phyloP scores from a whole-genome alignment of 805 yeast genomes.

The Kluyveromyces aestuarii region DNA sequence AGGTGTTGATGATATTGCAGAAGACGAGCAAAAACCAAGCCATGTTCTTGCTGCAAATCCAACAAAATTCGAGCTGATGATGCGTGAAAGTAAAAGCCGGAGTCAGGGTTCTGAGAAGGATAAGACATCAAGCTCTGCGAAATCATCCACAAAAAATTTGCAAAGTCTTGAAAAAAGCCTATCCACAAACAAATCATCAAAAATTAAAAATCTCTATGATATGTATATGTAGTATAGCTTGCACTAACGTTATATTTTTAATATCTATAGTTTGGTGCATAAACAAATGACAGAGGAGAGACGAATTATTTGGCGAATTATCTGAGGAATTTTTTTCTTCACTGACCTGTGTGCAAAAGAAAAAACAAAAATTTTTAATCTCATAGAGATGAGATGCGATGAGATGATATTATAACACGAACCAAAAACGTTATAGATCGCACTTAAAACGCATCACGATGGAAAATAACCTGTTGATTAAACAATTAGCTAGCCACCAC shows the following conservation, averaged over 20 bases:
- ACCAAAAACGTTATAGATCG: not conserved
- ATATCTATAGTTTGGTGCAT: no score
- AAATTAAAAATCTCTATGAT: conserved; percentile 1
- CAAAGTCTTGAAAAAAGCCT: not conserved
- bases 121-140: not conserved
- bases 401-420: not conserved
- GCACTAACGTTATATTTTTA: not conserved
- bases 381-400: conserved; percentile 1
- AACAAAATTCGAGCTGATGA: conserved; percentile 23
- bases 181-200: not conserved
- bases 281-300: conserved; percentile 2
- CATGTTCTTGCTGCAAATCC: conserved; percentile 30
- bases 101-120: not conserved
- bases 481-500: conserved; percentile 75
- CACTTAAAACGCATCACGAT: conserved; percentile 8
- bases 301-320: not conserved
- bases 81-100: conserved; percentile 7
- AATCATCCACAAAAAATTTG: not conserved
- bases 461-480: conserved; percentile 50
- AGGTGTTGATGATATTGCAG: conserved; percentile 22
- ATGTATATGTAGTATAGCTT: not conserved
- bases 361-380: conserved; percentile 3
- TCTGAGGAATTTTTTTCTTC: not conserved
- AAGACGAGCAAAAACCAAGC: conserved; percentile 16
- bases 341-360: not conserved